Conservation (phyloP, 148 eudicot species). For the Nyssa sinensis region DNA sequence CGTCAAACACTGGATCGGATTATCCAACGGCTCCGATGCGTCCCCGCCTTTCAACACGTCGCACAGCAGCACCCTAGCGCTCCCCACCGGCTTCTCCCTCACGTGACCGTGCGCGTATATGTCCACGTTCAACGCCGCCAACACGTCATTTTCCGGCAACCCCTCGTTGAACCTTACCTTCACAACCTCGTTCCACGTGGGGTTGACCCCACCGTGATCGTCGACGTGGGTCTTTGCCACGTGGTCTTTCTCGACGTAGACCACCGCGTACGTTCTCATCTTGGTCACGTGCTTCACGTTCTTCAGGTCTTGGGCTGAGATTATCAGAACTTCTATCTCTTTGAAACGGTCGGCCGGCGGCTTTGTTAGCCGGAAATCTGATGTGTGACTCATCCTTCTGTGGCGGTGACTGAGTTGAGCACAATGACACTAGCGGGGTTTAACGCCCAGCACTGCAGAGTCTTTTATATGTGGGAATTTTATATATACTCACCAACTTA, state of each 20-base stretch:
- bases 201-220: slow-evolving; percentile 17
- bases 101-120: slow-evolving; percentile 27
- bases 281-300: slow-evolving; percentile 26
- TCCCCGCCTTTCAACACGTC: slow-evolving; percentile 31
- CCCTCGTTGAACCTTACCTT: slow-evolving; percentile 17
- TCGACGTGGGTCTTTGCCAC: slow-evolving; percentile 27
- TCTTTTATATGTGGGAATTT: too few relatives aligned
- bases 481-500: too few relatives aligned
- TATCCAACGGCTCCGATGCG: slow-evolving; percentile 24
- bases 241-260: slow-evolving; percentile 25
- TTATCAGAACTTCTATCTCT: slow-evolving; percentile 27
- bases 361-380: background rate
- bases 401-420: background rate
- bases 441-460: too few relatives aligned
- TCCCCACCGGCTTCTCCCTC: slow-evolving; percentile 29
- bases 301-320: slow-evolving; percentile 22
- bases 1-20: slow-evolving; percentile 29
- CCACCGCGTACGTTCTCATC: slow-evolving; percentile 22
- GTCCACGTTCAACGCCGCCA: slow-evolving; percentile 31
- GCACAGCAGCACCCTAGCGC: slow-evolving; percentile 26
- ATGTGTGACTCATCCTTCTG: background rate
- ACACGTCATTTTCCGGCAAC: slow-evolving; percentile 19
- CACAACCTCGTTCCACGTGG: slow-evolving; percentile 28
- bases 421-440: too few relatives aligned
- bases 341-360: background rate